phyloP scores from a whole-genome alignment of 73 alveolate genomes.

The Paramecium caudatum region DNA sequence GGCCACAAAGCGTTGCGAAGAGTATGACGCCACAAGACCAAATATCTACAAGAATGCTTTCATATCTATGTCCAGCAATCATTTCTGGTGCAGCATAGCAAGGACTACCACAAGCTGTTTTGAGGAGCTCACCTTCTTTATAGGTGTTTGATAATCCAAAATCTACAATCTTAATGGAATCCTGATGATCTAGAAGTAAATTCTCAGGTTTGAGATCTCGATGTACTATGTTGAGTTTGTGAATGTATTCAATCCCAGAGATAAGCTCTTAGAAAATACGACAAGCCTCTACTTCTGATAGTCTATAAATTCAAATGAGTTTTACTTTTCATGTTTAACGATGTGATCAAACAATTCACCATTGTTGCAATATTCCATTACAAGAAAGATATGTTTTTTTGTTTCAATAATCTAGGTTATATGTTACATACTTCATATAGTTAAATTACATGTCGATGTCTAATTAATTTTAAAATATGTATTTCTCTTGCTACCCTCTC shows the following conservation, averaged over 20 bases:
- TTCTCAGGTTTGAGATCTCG: slow-evolving; percentile 96
- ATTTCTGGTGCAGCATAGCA: slow-evolving; percentile 88
- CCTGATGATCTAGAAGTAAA: slow-evolving; percentile 85
- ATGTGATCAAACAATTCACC: slow-evolving; percentile 97
- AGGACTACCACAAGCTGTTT: slow-evolving; percentile 83
- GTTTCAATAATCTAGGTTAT: slow-evolving; percentile 80
- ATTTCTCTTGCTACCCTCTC: slow-evolving; percentile 93
- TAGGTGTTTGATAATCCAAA: slow-evolving; percentile 77
- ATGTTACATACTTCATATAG: slow-evolving; percentile 79
- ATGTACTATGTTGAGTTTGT: slow-evolving; percentile 88
- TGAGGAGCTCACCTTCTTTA: slow-evolving; percentile 60
- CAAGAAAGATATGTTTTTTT: slow-evolving; percentile 82
- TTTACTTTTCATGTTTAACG: slow-evolving; percentile 78
- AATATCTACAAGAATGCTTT: slow-evolving; percentile 88
- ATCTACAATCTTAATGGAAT: slow-evolving; percentile 89
- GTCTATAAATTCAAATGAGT: slow-evolving; percentile 26
- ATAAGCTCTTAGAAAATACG: slow-evolving; percentile 85
- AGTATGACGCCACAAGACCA: slow-evolving; percentile 95
- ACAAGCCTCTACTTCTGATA: slow-evolving; percentile 88
- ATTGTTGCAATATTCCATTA: slow-evolving; percentile 95
- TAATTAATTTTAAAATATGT: slow-evolving; percentile 86
- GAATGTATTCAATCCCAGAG: slow-evolving; percentile 89
- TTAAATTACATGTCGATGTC: slow-evolving; percentile 86
- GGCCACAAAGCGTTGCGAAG: slow-evolving; percentile 92
- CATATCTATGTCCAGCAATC: slow-evolving; percentile 87